Evolutionary conservation across 805 yeast genomes (phyloP).

Genomic region (Ogataea paraovalis): DNA sequence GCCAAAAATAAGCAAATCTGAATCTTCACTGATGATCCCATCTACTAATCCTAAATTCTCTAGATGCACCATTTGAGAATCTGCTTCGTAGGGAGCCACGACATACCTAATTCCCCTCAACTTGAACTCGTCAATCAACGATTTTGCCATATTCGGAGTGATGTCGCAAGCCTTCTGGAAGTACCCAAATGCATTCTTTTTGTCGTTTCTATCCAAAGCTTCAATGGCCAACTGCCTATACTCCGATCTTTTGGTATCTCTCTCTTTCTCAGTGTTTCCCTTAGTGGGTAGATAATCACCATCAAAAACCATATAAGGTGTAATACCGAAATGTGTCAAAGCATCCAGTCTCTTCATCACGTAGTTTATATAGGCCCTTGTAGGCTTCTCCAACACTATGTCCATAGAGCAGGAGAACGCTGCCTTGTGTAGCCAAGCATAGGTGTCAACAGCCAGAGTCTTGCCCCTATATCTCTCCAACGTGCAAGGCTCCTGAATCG

Average conservation of each 20-base stretch:
- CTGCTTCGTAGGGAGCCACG: constrained; percentile 99
- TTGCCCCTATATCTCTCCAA: constrained; percentile 64
- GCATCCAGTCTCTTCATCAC: constrained; percentile 63
- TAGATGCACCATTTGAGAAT: constrained; percentile 89
- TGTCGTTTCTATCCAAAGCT: constrained; percentile 49
- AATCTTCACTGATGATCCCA: constrained; percentile 90
- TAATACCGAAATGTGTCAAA: constrained; percentile 63
- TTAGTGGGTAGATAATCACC: constrained; percentile 86
- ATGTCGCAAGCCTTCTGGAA: constrained; percentile 81
- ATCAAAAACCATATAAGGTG: constrained; percentile 88
- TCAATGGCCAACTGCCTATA: constrained; percentile 56
- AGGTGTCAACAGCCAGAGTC: constrained; percentile 89
- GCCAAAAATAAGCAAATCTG: constrained; percentile 89
- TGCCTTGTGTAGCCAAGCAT: constrained; percentile 93
- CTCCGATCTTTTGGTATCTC: constrained; percentile 53
- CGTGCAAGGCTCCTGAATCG: constrained; percentile 59
- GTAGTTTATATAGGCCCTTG: constrained; percentile 67
- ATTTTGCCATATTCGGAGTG: constrained; percentile 87
- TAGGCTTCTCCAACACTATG: constrained; percentile 64
- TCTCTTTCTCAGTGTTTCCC: constrained; percentile 61
- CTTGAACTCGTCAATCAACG: constrained; percentile 70
- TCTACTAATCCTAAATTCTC: constrained; percentile 72
- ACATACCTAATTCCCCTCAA: constrained; percentile 56
- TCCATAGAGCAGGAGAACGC: constrained; percentile 81
- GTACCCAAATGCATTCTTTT: constrained; percentile 57